Conservation (phyloP, 2,329 filamentous ascomycete species). For the Cordyceps cicadae region DNA sequence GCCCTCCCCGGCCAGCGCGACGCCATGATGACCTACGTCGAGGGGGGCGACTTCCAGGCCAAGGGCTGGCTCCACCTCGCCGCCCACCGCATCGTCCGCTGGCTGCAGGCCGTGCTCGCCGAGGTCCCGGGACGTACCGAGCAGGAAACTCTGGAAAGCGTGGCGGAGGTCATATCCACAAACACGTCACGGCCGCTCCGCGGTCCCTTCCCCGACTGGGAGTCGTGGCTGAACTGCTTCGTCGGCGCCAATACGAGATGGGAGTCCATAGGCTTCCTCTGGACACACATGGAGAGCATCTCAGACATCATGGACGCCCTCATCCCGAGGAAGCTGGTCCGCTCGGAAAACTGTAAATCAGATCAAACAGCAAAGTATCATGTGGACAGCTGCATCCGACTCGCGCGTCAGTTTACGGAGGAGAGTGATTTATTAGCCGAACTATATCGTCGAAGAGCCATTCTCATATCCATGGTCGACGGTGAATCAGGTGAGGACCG, state of each 20-base stretch:
- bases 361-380: not conserved
- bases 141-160: slow-evolving; percentile 22
- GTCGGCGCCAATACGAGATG: slow-evolving; percentile 31
- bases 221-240: slow-evolving; percentile 32
- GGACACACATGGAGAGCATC: slow-evolving; percentile 7
- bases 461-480: not conserved
- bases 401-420: slow-evolving; percentile 3
- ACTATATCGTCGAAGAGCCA: slow-evolving; percentile 2
- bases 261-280: slow-evolving; percentile 36
- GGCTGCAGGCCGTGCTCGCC: slow-evolving; percentile 25
- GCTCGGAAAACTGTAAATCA: not conserved
- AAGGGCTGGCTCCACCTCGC: slow-evolving; percentile 27
- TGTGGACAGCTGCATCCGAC: slow-evolving; percentile 5
- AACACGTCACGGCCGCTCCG: slow-evolving; percentile 30
- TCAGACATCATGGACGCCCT: slow-evolving; percentile 6
- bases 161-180: slow-evolving; percentile 28
- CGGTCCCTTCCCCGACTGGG: slow-evolving; percentile 25
- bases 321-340: not conserved
- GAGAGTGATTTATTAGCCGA: slow-evolving; percentile 9
- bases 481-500: slow-evolving; percentile 6
- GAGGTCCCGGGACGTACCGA: not conserved
- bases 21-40: slow-evolving; percentile 17
- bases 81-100: slow-evolving; percentile 21
- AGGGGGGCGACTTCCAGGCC: slow-evolving; percentile 16
- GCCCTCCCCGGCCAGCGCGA: slow-evolving; percentile 24